Evolutionary conservation across 306 rosid species (phyloP).

Genomic region (Castanea crenata): DNA sequence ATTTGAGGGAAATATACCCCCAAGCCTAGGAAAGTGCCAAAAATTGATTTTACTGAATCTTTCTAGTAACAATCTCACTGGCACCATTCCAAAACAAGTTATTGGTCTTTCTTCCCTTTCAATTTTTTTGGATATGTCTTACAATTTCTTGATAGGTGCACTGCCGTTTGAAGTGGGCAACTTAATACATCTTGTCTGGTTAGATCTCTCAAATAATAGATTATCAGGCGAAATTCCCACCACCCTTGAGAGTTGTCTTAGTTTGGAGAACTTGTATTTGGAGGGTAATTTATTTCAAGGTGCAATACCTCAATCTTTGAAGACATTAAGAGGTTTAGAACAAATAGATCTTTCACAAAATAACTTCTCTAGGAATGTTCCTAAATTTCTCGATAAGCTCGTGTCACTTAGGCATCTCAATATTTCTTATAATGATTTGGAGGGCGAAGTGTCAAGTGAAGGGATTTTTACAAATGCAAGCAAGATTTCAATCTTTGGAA

Average conservation of each 20-base stretch:
- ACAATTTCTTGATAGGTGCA: constrained; percentile 32
- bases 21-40: constrained; percentile 32
- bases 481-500: constrained; percentile 24
- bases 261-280: constrained; percentile 31
- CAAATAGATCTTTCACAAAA: constrained; percentile 34
- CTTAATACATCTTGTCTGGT: constrained; percentile 11
- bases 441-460: constrained; percentile 29
- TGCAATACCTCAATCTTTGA: constrained; percentile 29
- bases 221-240: constrained; percentile 34
- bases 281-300: constrained; percentile 39
- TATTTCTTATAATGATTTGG: constrained; percentile 37
- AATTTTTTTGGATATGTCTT: constrained; percentile 35
- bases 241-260: constrained; percentile 25
- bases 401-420: constrained; percentile 13
- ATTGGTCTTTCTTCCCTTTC: constrained; percentile 32
- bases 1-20: constrained; percentile 38
- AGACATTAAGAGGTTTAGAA: constrained; percentile 32
- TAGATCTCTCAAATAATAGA: constrained; percentile 32
- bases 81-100: constrained; percentile 35
- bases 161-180: constrained; percentile 35
- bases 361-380: constrained; percentile 37
- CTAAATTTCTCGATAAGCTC: constrained; percentile 29
- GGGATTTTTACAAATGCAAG: constrained; percentile 36
- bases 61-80: constrained; percentile 33
- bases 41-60: constrained; percentile 21